Percentiles rank a stretch among this genome's conserved stretches.
Conservation (phyloP, 2,329 filamentous ascomycete genomes). For the Trichoderma brevicompactum region DNA sequence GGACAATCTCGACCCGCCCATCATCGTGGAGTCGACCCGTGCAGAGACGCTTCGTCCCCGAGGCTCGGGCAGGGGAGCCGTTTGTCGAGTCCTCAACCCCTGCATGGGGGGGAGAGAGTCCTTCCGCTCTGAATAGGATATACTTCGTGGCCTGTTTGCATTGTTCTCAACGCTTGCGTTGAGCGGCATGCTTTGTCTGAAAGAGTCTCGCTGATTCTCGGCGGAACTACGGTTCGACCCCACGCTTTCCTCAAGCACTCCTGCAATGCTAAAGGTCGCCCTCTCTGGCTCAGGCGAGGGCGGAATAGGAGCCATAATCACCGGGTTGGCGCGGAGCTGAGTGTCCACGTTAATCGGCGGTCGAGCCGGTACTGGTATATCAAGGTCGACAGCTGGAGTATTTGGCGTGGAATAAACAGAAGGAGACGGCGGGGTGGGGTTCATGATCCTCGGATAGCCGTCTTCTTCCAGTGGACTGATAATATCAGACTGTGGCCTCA, state of each 20-base stretch:
- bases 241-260: background rate
- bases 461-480: background rate
- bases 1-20: constrained; percentile 41
- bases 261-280: constrained; percentile 11
- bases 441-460: constrained; percentile 35
- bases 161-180: constrained; percentile 3
- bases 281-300: constrained; percentile 38
- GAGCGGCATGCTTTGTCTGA: background rate
- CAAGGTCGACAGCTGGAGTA: constrained; percentile 21
- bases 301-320: constrained; percentile 39
- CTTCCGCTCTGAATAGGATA: constrained; percentile 40
- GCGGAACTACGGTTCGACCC: background rate
- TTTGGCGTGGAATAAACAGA: constrained; percentile 18
- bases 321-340: constrained; percentile 33
- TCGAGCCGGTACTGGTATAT: constrained; percentile 31
- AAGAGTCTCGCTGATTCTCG: background rate
- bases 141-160: constrained; percentile 39
- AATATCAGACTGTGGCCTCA: constrained; percentile 12
- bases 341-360: constrained; percentile 33
- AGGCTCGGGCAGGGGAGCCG: constrained; percentile 44
- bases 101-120: constrained; percentile 31
- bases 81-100: constrained; percentile 36
- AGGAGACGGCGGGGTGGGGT: constrained; percentile 3
- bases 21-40: constrained; percentile 45
- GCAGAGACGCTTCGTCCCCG: constrained; percentile 55